These are phyloP conservation scores for Kwoniella europaea DNA, from an alignment of 768 basidiomycete genomes.

Conservation along the genomic window DNA sequence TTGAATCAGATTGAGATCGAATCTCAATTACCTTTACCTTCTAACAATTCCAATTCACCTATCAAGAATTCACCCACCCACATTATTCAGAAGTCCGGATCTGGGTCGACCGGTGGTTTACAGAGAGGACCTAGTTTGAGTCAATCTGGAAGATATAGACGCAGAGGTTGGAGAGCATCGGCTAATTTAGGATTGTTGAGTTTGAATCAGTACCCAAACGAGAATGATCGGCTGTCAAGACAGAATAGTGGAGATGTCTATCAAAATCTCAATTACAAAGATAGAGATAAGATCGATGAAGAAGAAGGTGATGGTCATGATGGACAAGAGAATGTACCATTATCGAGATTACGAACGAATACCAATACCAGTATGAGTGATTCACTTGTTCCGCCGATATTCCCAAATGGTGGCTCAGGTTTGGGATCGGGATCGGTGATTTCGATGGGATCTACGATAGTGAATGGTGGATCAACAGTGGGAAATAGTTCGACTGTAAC, in stretches of 20 bases:
- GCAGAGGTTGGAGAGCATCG: conserved; percentile 46
- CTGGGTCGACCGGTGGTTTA: conserved; percentile 1
- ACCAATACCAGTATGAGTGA: conserved; percentile 3
- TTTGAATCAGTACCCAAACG: conserved; percentile 8
- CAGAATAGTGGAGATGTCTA: conserved; percentile 19
- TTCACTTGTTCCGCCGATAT: not conserved
- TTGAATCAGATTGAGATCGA: conserved; percentile 19
- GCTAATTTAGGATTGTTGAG: conserved; percentile 22
- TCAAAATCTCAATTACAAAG: not conserved
- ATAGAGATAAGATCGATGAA: conserved; percentile 17
- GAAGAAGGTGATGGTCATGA: conserved; percentile 18
- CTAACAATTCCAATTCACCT: conserved; percentile 2
- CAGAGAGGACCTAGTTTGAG: conserved; percentile 39
- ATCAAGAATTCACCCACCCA: conserved; percentile 4
- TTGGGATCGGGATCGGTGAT: not conserved
- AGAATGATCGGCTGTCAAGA: conserved; percentile 15
- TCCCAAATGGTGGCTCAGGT: conserved; percentile 1
- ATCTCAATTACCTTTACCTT: not conserved
- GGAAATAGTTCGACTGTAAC: conserved; percentile 14
- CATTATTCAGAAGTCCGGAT: not conserved
- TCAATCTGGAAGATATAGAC: conserved; percentile 37
- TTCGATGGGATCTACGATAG: conserved; percentile 3
- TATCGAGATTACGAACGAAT: not conserved
- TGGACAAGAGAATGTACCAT: not conserved
- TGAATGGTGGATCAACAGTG: conserved; percentile 9